Evolutionary conservation across 2,329 filamentous ascomycete species (phyloP).

Genomic region (Penicillium sp.): DNA sequence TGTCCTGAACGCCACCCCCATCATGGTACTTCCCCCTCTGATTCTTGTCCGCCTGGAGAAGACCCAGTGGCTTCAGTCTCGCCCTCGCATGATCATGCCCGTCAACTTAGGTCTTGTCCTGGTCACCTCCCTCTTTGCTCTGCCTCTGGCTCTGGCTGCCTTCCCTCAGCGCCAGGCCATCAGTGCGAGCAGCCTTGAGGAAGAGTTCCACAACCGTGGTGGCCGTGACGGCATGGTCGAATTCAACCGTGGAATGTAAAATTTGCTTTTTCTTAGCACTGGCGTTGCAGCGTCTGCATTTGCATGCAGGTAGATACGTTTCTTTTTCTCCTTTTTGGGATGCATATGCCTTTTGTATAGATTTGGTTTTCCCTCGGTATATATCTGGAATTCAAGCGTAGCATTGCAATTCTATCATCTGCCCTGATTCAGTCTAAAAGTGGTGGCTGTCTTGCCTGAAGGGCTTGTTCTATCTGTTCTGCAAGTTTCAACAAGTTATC

Average conservation of each 20-base stretch:
- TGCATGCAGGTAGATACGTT: constrained; percentile 1
- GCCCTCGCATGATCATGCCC: constrained; percentile 74
- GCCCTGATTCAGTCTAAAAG: not conserved
- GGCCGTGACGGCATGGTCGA: constrained; percentile 82
- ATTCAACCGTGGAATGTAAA: constrained; percentile 83
- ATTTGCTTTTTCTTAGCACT: not conserved
- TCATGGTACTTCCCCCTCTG: constrained; percentile 94
- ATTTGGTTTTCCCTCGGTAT: not conserved
- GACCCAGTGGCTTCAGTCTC: constrained; percentile 74
- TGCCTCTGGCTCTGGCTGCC: constrained; percentile 84
- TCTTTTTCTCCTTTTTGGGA: not conserved
- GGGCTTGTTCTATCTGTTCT: constrained; percentile 50
- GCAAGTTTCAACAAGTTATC: constrained; percentile 55
- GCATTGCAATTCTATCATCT: not conserved
- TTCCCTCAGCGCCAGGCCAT: constrained; percentile 92
- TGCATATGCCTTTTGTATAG: not conserved
- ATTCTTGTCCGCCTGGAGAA: constrained; percentile 81
- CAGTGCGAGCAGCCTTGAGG: constrained; percentile 71
- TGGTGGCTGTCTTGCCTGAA: constrained; percentile 47
- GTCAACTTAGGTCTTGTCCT: constrained; percentile 87
- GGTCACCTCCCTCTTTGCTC: constrained; percentile 78
- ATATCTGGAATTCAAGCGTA: not conserved
- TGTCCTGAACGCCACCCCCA: constrained; percentile 89
- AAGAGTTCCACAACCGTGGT: constrained; percentile 80
- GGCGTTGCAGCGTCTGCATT: constrained; percentile 4